phyloP scores from a whole-genome alignment of 768 basidiomycete genomes.

The Pulveroboletus ravenelii region DNA sequence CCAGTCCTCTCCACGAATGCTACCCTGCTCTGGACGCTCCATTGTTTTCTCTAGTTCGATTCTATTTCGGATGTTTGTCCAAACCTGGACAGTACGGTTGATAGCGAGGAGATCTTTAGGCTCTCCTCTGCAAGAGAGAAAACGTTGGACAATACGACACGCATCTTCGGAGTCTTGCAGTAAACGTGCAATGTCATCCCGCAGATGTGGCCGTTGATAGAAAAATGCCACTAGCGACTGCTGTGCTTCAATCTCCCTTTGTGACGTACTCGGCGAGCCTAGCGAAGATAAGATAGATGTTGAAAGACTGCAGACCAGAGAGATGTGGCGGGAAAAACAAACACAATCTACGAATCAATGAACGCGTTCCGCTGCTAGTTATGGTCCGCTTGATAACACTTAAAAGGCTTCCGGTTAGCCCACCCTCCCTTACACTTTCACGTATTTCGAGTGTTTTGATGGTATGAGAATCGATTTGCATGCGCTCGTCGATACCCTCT shows the following conservation, averaged over 20 bases:
- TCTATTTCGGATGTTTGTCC: constrained; percentile 49
- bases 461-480: constrained; percentile 88
- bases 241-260: constrained; percentile 63
- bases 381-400: constrained; percentile 72
- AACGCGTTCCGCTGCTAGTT: constrained; percentile 72
- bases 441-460: constrained; percentile 85
- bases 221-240: constrained; percentile 79
- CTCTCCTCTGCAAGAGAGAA: constrained; percentile 65
- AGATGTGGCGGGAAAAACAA: constrained; percentile 22
- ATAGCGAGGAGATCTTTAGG: constrained; percentile 62
- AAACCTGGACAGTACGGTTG: constrained; percentile 54
- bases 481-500: constrained; percentile 52
- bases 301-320: constrained; percentile 10
- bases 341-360: constrained; percentile 78
- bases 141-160: constrained; percentile 71
- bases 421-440: constrained; percentile 69
- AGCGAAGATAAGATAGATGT: constrained; percentile 8
- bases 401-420: constrained; percentile 66
- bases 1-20: constrained; percentile 44
- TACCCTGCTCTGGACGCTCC: constrained; percentile 35
- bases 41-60: constrained; percentile 53
- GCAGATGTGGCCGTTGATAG: constrained; percentile 53
- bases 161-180: constrained; percentile 64
- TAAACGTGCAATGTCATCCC: constrained; percentile 53
- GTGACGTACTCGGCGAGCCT: constrained; percentile 83